A percentile compares a stretch with the other conserved stretches of the same genome.
Conservation (phyloP, 345 rosid species). For the Reutealis trisperma region DNA sequence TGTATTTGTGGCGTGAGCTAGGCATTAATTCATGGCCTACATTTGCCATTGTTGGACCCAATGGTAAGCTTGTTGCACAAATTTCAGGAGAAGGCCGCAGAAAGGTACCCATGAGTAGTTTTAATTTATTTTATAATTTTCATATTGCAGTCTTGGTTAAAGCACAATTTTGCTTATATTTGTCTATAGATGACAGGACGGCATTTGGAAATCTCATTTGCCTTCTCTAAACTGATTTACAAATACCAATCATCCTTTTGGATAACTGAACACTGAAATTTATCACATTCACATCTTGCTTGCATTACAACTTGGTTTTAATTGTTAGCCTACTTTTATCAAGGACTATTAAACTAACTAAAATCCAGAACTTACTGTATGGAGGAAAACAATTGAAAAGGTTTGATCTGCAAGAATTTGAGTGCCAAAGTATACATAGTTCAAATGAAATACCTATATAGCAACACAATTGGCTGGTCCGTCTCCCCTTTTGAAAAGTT, state of each 20-base stretch:
- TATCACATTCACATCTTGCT: not conserved
- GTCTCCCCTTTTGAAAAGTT: too few species aligned
- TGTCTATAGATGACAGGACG: not conserved
- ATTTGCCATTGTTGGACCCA: conserved; percentile 82
- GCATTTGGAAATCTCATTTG: not conserved
- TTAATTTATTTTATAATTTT: conserved; percentile 8
- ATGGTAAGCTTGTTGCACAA: conserved; percentile 81
- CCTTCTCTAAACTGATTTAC: not conserved
- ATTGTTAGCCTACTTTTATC: not conserved
- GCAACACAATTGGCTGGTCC: not conserved
- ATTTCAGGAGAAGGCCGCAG: conserved; percentile 85
- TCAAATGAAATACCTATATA: not conserved
- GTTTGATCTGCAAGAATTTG: not conserved
- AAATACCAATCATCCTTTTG: too few species aligned
- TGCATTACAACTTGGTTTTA: not conserved
- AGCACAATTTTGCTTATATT: not conserved
- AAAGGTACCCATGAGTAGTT: conserved; percentile 51
- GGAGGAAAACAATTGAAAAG: not conserved
- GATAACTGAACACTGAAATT: not conserved
- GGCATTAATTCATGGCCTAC: conserved; percentile 98
- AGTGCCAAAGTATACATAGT: not conserved
- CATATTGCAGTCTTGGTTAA: not conserved
- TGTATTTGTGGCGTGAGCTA: conserved; percentile 86
- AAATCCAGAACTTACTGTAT: not conserved
- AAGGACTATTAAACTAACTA: not conserved